Percentiles rank a stretch among this genome's conserved stretches.
phyloP scores from a whole-genome alignment of 352 stramenopile species.

The Paralagenidium karlingii region DNA sequence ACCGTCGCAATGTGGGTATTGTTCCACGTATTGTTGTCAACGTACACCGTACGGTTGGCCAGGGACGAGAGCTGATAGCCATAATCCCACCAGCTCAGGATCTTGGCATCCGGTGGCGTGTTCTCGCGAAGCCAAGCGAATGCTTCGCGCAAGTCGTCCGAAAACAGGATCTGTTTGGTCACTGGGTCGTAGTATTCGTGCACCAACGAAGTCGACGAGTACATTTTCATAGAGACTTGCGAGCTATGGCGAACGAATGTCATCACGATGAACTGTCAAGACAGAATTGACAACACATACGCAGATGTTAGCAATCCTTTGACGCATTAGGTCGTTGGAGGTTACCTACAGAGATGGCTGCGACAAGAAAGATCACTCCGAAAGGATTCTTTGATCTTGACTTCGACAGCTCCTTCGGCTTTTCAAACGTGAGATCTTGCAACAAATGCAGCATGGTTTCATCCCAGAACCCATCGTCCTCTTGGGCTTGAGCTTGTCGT shows the following conservation, averaged over 20 bases:
- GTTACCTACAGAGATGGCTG: slow-evolving; percentile 49
- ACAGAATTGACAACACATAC: slow-evolving; percentile 2
- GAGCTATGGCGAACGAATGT: slow-evolving; percentile 46
- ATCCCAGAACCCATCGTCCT: slow-evolving; percentile 3
- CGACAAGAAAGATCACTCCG: slow-evolving; percentile 23
- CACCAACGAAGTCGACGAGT: slow-evolving; percentile 71
- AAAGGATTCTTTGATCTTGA: slow-evolving; percentile 1
- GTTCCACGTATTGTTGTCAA: slow-evolving; percentile 97
- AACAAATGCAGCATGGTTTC: neutral
- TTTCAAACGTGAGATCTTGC: neutral
- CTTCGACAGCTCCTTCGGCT: neutral
- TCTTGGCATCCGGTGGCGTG: slow-evolving; percentile 41
- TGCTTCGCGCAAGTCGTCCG: slow-evolving; percentile 76
- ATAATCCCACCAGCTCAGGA: slow-evolving; percentile 82
- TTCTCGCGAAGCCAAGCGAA: slow-evolving; percentile 76
- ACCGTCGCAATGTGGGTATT: slow-evolving; percentile 95
- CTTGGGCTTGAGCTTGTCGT: neutral
- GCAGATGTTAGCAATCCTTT: neutral
- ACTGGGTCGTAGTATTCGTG: slow-evolving; percentile 41
- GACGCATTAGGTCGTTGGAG: too few species aligned
- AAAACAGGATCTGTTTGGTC: slow-evolving; percentile 20
- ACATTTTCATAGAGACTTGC: slow-evolving; percentile 54
- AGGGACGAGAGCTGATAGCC: slow-evolving; percentile 75
- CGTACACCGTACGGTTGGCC: slow-evolving; percentile 74
- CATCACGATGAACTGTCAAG: slow-evolving; percentile 39